phyloP scores from a whole-genome alignment of 2,329 filamentous ascomycete species.

The Alternaria gansuensis region DNA sequence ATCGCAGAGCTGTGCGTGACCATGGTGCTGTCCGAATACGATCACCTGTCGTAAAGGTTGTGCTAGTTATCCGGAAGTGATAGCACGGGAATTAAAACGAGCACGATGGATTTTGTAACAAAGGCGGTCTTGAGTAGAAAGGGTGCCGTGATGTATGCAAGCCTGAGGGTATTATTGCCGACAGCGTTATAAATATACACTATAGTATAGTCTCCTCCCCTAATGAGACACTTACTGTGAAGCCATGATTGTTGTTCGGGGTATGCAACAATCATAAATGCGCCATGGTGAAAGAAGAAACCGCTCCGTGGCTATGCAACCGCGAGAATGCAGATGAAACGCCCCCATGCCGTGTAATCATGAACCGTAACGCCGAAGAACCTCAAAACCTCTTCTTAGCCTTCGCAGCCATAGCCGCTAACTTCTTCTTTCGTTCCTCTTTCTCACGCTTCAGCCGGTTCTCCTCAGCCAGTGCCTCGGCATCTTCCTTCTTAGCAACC shows the following conservation, averaged over 20 bases:
- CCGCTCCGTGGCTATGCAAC: constrained; percentile 48
- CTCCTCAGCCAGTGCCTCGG: constrained; percentile 68
- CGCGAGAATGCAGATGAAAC: constrained; percentile 37
- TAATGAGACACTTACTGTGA: constrained; percentile 27
- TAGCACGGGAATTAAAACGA: background rate
- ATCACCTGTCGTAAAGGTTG: background rate
- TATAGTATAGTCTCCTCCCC: constrained; percentile 25
- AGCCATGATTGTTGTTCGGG: constrained; percentile 27
- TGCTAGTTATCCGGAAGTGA: background rate
- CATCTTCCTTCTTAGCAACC: constrained; percentile 73
- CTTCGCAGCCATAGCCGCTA: constrained; percentile 42
- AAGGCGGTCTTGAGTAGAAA: background rate
- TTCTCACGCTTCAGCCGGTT: constrained; percentile 50
- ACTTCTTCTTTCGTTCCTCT: constrained; percentile 49
- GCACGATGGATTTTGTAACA: background rate
- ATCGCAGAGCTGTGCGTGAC: constrained; percentile 7
- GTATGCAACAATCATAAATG: constrained; percentile 32
- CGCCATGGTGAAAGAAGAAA: constrained; percentile 34
- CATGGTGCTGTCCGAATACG: background rate
- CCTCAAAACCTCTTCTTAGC: constrained; percentile 44
- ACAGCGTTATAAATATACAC: constrained; percentile 26
- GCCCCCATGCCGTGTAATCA: constrained; percentile 40
- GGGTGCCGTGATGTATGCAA: constrained; percentile 10
- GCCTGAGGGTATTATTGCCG: constrained; percentile 16
- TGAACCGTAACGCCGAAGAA: constrained; percentile 38